phyloP scores from a whole-genome alignment of 2,329 filamentous ascomycete species.

The Colletotrichum sp. region DNA sequence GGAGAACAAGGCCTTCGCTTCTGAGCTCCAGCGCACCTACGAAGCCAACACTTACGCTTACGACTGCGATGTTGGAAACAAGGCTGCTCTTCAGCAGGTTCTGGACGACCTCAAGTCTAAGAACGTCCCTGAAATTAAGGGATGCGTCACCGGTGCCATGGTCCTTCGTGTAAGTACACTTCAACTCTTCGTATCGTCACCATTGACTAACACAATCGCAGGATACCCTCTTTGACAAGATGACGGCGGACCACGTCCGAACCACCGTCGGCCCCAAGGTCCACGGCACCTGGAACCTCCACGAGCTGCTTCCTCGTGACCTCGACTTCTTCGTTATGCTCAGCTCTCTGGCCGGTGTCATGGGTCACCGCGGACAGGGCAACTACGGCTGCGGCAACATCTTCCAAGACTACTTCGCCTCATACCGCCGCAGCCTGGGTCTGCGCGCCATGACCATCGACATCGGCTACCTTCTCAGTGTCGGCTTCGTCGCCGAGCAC shows the following conservation, averaged over 20 bases:
- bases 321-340: constrained; percentile 41
- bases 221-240: constrained; percentile 28
- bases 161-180: background rate
- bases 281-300: constrained; percentile 31
- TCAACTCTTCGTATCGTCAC: background rate
- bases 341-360: constrained; percentile 31
- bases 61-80: constrained; percentile 13
- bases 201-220: background rate
- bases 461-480: constrained; percentile 55
- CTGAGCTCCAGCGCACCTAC: background rate
- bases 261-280: constrained; percentile 36
- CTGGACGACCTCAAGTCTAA: constrained; percentile 5
- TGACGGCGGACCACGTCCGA: constrained; percentile 32
- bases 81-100: background rate
- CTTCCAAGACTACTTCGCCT: constrained; percentile 46
- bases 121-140: background rate
- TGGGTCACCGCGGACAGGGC: constrained; percentile 38
- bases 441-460: constrained; percentile 54
- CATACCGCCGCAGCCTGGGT: constrained; percentile 42
- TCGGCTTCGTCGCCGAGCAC: constrained; percentile 56
- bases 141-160: constrained; percentile 14
- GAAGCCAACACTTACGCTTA: constrained; percentile 1
- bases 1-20: constrained; percentile 12
- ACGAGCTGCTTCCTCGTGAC: constrained; percentile 31
- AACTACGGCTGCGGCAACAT: constrained; percentile 50